Conservation (phyloP, 176 grass and related monocot species). For the Alopecurus myosuroides region DNA sequence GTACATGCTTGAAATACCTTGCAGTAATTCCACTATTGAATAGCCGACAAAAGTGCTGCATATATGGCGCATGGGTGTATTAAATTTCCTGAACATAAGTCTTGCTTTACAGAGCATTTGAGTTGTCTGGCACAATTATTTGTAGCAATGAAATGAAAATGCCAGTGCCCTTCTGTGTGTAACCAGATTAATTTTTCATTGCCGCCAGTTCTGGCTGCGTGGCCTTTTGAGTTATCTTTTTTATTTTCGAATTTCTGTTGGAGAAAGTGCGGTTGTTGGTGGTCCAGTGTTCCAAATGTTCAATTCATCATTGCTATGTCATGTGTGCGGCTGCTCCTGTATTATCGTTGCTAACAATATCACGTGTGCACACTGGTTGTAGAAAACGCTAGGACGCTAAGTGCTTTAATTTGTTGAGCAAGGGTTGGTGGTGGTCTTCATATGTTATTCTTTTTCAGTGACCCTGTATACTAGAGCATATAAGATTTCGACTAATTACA, state of each 20-base stretch:
- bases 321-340: neutral
- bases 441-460: neutral
- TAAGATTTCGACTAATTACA: neutral
- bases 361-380: neutral
- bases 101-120: constrained; percentile 7
- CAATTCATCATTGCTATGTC: neutral
- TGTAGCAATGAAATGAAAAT: constrained; percentile 4
- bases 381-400: neutral
- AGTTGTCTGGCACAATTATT: constrained; percentile 24
- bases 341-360: neutral
- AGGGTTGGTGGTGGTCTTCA: neutral
- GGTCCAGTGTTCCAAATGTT: constrained; percentile 12
- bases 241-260: constrained; percentile 1
- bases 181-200: neutral
- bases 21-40: constrained; percentile 11
- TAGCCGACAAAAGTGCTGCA: neutral
- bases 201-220: neutral
- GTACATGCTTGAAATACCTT: neutral
- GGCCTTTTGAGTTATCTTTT: neutral
- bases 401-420: neutral
- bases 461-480: neutral
- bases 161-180: neutral
- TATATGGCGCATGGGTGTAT: neutral
- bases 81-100: neutral
- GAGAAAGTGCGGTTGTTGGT: constrained; percentile 25